phyloP scores from a whole-genome alignment of 257 asterid genomes.

The Solanum appendiculatum region DNA sequence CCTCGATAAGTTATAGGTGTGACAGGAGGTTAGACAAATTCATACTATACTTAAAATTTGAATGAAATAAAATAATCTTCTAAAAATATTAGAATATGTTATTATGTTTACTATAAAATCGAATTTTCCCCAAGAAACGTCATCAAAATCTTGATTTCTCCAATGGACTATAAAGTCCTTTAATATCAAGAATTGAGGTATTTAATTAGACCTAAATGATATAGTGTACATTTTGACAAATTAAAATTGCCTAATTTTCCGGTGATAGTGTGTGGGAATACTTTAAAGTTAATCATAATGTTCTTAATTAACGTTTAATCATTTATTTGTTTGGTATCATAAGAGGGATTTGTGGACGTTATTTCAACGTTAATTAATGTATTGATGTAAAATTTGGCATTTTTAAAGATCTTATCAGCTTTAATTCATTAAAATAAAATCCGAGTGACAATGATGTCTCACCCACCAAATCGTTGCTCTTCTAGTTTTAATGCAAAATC shows the following conservation, averaged over 20 bases:
- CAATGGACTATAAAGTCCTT: not conserved
- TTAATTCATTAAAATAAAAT: not conserved
- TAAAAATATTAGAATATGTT: not conserved
- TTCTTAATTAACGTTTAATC: not conserved
- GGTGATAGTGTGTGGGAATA: not conserved
- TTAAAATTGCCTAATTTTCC: not conserved
- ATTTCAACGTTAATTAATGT: not conserved
- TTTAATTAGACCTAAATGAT: not conserved
- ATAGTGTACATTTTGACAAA: not conserved
- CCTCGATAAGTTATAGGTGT: not conserved
- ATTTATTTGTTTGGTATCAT: not conserved
- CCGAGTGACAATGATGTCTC: conserved; percentile 27
- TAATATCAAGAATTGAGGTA: not conserved
- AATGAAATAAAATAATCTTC: not conserved
- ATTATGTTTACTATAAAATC: not conserved
- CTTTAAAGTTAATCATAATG: not conserved
- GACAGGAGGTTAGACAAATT: not conserved
- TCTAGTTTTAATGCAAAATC: not conserved
- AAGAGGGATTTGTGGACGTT: not conserved
- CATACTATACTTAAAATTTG: not conserved
- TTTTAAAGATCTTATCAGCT: not conserved
- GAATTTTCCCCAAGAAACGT: not conserved
- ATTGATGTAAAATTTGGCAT: conserved; percentile 14
- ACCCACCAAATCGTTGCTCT: conserved; percentile 30
- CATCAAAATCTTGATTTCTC: not conserved